Evolutionary conservation across 2,329 filamentous ascomycete species (phyloP), one percentile per base, ranked within the genome.

Genomic region (Ceratocystis cubensis): DNA sequence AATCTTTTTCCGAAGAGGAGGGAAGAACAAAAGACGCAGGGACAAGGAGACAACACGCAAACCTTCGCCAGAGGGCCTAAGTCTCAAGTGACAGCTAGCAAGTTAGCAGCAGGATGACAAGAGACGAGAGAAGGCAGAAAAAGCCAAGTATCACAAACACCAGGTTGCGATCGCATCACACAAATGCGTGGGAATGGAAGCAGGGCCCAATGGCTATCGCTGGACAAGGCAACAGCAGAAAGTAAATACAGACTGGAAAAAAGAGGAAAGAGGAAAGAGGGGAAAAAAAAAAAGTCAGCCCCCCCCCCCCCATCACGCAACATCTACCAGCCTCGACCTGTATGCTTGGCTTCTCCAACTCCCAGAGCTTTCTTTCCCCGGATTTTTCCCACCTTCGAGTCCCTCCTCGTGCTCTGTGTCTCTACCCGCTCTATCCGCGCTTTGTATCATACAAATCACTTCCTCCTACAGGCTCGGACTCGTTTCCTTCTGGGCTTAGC

Each of bases 401-500:
- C 46, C n/a, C 46, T 22, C n/a, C 8, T 50, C 5, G 7, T 50
- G 46, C 46, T 25, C 46, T 50, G n/a, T 2, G 4, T 5, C 46
- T 20, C 46, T 48, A 3, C 46, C 46, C 46, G 46, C 46, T 20
- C 22, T 22, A 20, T 22, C 46, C 46, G 46, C 46, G n/a, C 46
- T 50, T 50, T 25, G 5, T 17, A 20, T 3, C n/a, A 50, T 20
- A 50, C 8, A 50, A n/a, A 56, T 13, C 17, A 30, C 22, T 28
- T 7, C 10, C 15, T 57, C 15, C 25, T 30, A 57, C 22, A 57
- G 10, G 10, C 22, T 17, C 25, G 10, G n/a, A 4, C 53, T 30
- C 22, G 10, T 57, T 30, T 57, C 53, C 25, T 57, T 57, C 53
- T 57, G 15, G 53, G 53, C 53, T 22, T 57, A 57, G 53, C 53